A percentile compares a stretch with the other conserved stretches of the same genome.
These are phyloP conservation scores for Alternaria sp. DNA, from an alignment of 2,329 filamentous ascomycete species.

Conservation along the genomic window DNA sequence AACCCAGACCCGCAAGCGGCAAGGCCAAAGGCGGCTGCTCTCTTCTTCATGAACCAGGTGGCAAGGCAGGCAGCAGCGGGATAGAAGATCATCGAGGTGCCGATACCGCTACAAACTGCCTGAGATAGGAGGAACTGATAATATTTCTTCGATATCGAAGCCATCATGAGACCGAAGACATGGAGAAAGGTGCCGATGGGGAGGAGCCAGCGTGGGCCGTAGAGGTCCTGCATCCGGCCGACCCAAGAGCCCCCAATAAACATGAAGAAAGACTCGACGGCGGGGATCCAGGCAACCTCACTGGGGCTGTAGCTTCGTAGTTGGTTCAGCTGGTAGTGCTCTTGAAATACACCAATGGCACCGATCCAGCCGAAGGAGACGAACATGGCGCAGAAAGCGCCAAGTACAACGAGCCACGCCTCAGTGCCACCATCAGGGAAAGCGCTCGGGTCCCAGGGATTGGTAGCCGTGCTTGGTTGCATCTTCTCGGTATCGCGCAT, in stretches of 20 bases:
- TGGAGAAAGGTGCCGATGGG: slow-evolving; percentile 51
- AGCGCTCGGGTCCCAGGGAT: slow-evolving; percentile 3
- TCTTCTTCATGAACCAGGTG: slow-evolving; percentile 57
- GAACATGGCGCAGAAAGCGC: slow-evolving; percentile 44
- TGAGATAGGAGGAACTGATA: slow-evolving; percentile 62
- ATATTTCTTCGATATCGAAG: slow-evolving; percentile 60
- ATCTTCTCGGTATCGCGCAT: no score
- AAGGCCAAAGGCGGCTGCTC: slow-evolving; percentile 61
- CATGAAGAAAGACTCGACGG: slow-evolving; percentile 54
- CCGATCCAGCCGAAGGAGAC: slow-evolving; percentile 47
- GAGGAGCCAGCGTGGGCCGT: slow-evolving; percentile 56
- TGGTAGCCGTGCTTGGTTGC: no score
- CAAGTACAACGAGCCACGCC: slow-evolving; percentile 48
- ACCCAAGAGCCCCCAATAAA: slow-evolving; percentile 57
- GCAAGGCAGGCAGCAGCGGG: slow-evolving; percentile 6
- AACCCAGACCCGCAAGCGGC: slow-evolving; percentile 54
- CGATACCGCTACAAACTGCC: slow-evolving; percentile 59
- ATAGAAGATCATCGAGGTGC: slow-evolving; percentile 31
- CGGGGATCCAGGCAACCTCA: slow-evolving; percentile 53
- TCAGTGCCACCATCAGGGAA: slow-evolving; percentile 41
- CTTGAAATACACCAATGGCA: slow-evolving; percentile 50
- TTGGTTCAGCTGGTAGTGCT: slow-evolving; percentile 51
- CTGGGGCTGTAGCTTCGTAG: slow-evolving; percentile 40
- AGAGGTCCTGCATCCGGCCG: slow-evolving; percentile 29
- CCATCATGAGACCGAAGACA: slow-evolving; percentile 67